Evolutionary conservation across 495 filamentous ascomycete species (phyloP), one percentile per base, ranked within the genome.

Genomic region (Hamigera avellanea): DNA sequence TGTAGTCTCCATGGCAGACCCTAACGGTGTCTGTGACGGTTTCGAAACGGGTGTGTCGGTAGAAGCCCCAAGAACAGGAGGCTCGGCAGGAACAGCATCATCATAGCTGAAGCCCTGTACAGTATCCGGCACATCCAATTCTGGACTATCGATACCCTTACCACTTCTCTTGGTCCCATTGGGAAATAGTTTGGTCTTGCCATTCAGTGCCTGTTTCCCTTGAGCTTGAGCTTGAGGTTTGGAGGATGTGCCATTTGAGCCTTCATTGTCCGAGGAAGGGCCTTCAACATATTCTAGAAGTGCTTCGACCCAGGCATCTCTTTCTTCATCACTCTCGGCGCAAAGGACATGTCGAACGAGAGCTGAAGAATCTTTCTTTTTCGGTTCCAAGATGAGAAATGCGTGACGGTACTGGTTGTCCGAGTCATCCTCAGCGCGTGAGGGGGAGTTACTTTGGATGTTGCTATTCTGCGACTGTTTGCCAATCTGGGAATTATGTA

Each of bases 361-460:
- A 45, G 80, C 91, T 13, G 69, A 80, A 4, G 88, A 84, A 56
- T 98, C 93, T 56, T 95, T 98, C 56, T 84, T 84, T 65, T 96
- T 98, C 1, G 87, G 88, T 55, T 98, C 91, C 26, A 95, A 49
- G 36, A 98, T 81, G 32, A 96, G 66, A 59, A 98, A 96, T 4
- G 93, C 91, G 63, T 98, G 91, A 8, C 91, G 80, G 53, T 93
- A 96, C 52, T 96, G 84, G 47, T 91, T 93, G 30, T 98, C 91
- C 26, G 76, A 66, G 39, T 94, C 86, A 27, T 81, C 79, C 14
- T 75, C 72, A 14, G 57, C 58, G 14, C 70, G 67, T 10, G 76
- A 70, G 7, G 81, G 71, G 26, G 83, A 78, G 27, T 49, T 57
- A 21, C 69, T 72, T 30, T 74, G 74, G 3, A 54, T 53, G 32